phyloP scores from a whole-genome alignment of 768 basidiomycete genomes.

The Tulasnella sp. region DNA sequence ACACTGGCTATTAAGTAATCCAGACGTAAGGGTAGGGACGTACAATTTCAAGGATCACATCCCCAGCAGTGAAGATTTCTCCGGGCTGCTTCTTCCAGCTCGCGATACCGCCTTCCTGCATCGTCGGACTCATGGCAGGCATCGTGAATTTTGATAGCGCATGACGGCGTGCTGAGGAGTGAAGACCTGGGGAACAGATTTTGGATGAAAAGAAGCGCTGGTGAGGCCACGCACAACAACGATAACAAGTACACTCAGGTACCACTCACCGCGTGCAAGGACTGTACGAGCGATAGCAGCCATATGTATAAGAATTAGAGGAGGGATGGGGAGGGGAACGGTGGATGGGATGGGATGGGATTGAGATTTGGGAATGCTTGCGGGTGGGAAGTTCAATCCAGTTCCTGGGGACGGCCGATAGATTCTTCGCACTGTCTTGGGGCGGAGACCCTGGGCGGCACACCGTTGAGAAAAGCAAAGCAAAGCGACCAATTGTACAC shows the following conservation, averaged over 20 bases:
- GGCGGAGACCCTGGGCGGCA: too few species aligned
- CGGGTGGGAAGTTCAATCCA: too few species aligned
- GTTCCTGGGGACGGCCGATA: too few species aligned
- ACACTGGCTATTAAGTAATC: neutral
- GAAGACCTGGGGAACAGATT: constrained; percentile 46
- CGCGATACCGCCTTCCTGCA: constrained; percentile 98
- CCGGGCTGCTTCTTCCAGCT: constrained; percentile 97
- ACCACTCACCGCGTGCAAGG: constrained; percentile 8
- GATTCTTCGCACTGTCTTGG: too few species aligned
- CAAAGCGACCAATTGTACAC: too few species aligned
- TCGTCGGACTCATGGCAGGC: constrained; percentile 99
- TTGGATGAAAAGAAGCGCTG: neutral
- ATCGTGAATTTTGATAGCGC: constrained; percentile 84
- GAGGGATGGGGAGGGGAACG: neutral
- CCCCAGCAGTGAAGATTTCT: constrained; percentile 77
- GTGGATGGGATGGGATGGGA: constrained; percentile 1
- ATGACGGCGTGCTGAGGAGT: constrained; percentile 65
- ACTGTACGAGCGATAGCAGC: constrained; percentile 12
- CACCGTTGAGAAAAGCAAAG: too few species aligned
- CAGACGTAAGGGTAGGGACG: constrained; percentile 24
- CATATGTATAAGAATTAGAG: neutral
- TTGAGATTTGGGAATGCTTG: neutral
- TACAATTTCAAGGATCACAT: constrained; percentile 93
- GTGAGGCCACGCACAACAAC: neutral
- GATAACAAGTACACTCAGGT: neutral